Base-by-base conservation (phyloP, 768 basidiomycete species). In the Clavaria fumosa region DNA sequence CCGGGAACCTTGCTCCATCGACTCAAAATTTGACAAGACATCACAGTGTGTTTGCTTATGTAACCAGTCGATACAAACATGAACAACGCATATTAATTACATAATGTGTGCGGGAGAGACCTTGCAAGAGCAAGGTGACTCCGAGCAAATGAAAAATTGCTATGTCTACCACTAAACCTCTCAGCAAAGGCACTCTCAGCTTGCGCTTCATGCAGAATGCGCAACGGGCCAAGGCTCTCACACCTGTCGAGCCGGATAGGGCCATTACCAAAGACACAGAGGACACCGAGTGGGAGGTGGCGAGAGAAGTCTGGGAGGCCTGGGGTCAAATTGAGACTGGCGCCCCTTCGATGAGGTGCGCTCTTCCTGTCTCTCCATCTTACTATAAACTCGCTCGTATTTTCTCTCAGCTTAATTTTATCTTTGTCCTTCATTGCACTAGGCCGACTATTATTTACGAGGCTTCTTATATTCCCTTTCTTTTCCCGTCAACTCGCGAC, bases 201-300 rank as follows among this genome's bases (percentile, higher is more conserved):
- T 62, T 81, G 31, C 68, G 70, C 2, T 80, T 80, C 51, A 80
- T 80, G 78, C 78, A 77, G 52, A 77, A 76, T 55, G 72, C 76
- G 0, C 67, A 70, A 2, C 64, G 70, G 1, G 60, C 67, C 15
- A 71, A 74, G 42, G 61, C 68, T 10, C 49, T 67, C 11, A 60
- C 67, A 18, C 61, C 62, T 40, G 64, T 66, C 11, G 64, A 71
- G 44, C 53, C 61, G 1, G 68, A 72, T 32, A 63, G 65, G 34
- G 69, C 72, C 2, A 63, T 63, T 46, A 61, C 75, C 19, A 63
- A 68, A 47, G 75, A 79, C 49, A n/a, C n/a, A n/a, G n/a, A n/a
- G n/a, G 74, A 76, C 35, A 72, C 65, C 0, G 61, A 75, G 49
- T 80, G 78, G 78, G 68, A 74, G 46, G 61, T 80, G 6, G 54